Base-by-base conservation (phyloP, 768 basidiomycete species). In the Omphalotus guepiniiformis region DNA sequence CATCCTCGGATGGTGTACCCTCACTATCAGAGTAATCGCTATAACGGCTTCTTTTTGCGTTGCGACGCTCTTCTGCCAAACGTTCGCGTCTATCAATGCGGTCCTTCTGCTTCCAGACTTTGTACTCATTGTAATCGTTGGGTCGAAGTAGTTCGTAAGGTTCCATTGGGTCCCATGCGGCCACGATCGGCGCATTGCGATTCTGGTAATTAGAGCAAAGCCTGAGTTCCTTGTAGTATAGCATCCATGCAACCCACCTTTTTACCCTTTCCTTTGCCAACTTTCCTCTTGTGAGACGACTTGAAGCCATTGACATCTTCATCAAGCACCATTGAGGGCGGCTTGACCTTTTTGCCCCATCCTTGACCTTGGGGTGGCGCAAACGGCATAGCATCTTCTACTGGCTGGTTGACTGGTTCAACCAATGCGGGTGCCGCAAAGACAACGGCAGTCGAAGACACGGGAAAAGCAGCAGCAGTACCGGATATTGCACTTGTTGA, bases 121-220 rank as follows among this genome's bases (percentile, higher is more conserved):
- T 93, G 72, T 83, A 93, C 56, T 93, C 91, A 55, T 85, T 83
- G 65, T 93, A 92, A 55, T 93, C 91, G 50, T 93, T 93, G 2
- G 91, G 91, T 21, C 86, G 79, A 18, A 82, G 65, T 1, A 89
- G 86, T 53, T 93, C 91, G 60, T 93, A 93, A 23, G 67, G 72
- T 56, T 92, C 90, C 48, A 66, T 60, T 4, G 90, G 90, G 63
- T 93, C 88, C 90, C 90, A 91, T 2, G 79, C 63, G 2, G 66
- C 63, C 5, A 78, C 53, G 9, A 73, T 63, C 36, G 76, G 76
- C 0, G 71, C 63, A 57, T 79, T 75, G 53, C 83, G 85, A 57
- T 85, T 83, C 82, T 87, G 55, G 9, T 25, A 45, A 28, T 52
- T 38, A 38, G 35, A 21, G 42, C 36, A 25, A 44, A 43, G 29